Base-by-base conservation (phyloP, 371 early-diverging fungal species). In the Syncephalis plumigaleata region DNA sequence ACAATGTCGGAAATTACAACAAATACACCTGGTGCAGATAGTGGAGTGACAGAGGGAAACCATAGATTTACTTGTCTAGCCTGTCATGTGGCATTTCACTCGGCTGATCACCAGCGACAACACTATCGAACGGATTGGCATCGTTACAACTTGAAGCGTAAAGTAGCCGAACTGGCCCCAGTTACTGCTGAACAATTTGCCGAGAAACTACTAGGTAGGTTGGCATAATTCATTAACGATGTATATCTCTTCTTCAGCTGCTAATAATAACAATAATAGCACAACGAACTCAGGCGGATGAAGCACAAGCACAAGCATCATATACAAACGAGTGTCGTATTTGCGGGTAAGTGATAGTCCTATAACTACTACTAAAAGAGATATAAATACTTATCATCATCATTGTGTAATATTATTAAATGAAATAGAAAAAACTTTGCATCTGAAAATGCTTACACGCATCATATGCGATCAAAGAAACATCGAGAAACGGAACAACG, bases 121-220 rank as follows among this genome's bases (percentile, higher is more conserved):
- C 98, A 98, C 60, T 89, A 90, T 63, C 75, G 78, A 9, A 78
- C 84, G 9, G 96, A 98, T 66, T 98, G 95, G 95, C 98, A 96
- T 60, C 65, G 94, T 26, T 98, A 96, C 70, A 98, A 98, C 62
- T 70, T 96, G 24, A 94, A 95, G 66, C 74, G 93, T 48, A 91
- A 87, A 55, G 78, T 91, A 17, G 91, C 77, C 16, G 83, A 83
- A 11, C 63, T 86, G 9, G 76, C 86, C 0, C 89, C 95, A 16
- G 79, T 98, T 4, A 55, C 77, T 1, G 74, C 77, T 16, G 77
- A 81, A 48, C 71, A 68, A 46, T 98, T 95, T 68, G 73, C 77
- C 9, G 67, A 70, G 47, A 71, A 87, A 43, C 64, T 91, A 25
- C 55, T 70, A 44, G 77, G 71, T 69, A 67, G 61, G 37, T n/a